Conservation (phyloP, 306 rosid genomes). For the Glycyrrhiza uralensis region DNA sequence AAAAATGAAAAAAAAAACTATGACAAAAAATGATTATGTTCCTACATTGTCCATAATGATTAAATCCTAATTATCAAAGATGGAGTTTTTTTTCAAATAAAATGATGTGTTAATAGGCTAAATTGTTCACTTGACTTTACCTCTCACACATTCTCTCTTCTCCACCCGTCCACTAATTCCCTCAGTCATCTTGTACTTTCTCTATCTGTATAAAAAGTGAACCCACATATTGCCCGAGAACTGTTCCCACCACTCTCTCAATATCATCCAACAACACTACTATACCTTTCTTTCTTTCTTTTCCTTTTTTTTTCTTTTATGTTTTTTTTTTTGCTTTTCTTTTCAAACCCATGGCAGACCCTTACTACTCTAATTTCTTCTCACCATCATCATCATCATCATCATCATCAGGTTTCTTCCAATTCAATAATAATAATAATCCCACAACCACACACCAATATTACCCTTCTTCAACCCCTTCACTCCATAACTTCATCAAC, state of each 20-base stretch:
- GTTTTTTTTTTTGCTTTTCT: background rate
- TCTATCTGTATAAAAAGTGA: constrained; percentile 36
- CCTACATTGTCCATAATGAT: background rate
- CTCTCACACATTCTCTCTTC: constrained; percentile 37
- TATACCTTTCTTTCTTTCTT: constrained; percentile 6
- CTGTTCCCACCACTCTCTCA: constrained; percentile 38
- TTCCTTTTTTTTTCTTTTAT: constrained; percentile 3
- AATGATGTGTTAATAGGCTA: no score
- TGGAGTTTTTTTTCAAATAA: background rate
- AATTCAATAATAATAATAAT: constrained; percentile 20
- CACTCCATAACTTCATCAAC: constrained; percentile 27
- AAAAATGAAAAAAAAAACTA: no score
- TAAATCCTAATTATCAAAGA: background rate
- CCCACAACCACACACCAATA: constrained; percentile 13
- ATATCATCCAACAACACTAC: background rate
- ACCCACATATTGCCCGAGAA: background rate
- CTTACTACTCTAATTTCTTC: constrained; percentile 39
- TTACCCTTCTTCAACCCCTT: constrained; percentile 24
- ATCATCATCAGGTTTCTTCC: constrained; percentile 30
- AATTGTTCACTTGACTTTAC: constrained; percentile 13
- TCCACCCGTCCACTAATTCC: constrained; percentile 67
- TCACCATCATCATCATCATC: constrained; percentile 12
- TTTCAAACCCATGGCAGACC: constrained; percentile 37
- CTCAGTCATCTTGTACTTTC: constrained; percentile 73
- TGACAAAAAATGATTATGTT: no score